Conservation (phyloP, 257 asterid species). For the Jaltomata sinuosa region DNA sequence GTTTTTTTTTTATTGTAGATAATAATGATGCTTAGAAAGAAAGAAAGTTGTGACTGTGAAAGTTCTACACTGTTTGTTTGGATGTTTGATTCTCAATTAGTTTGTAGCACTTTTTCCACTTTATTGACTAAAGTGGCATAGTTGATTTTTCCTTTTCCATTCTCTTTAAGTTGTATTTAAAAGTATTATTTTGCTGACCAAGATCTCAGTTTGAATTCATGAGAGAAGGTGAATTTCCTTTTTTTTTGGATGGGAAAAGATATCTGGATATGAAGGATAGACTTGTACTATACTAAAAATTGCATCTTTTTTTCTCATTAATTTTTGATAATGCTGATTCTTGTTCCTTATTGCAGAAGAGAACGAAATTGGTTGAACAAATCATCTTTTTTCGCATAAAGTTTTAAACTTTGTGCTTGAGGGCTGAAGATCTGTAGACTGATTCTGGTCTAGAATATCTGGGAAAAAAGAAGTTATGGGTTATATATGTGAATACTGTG, state of each 20-base stretch:
- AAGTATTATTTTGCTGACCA: neutral
- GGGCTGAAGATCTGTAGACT: conserved; percentile 1
- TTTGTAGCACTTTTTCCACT: conserved; percentile 15
- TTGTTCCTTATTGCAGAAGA: neutral
- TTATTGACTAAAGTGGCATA: conserved; percentile 19
- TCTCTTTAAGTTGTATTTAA: neutral
- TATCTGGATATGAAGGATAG: neutral
- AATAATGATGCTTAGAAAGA: conserved; percentile 1
- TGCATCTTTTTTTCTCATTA: neutral
- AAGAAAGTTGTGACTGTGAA: neutral
- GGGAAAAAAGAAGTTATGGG: conserved; percentile 37
- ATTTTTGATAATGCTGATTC: neutral
- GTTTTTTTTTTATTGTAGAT: neutral
- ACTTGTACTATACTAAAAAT: neutral
- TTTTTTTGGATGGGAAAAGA: neutral
- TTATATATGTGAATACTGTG: conserved; percentile 75
- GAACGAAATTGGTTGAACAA: neutral
- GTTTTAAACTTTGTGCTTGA: neutral
- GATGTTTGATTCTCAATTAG: conserved; percentile 29
- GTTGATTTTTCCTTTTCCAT: conserved; percentile 1
- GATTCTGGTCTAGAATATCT: neutral
- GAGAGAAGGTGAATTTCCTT: neutral
- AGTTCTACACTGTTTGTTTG: conserved; percentile 16
- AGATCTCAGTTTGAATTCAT: conserved; percentile 9
- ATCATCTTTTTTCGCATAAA: neutral